These are phyloP conservation scores for Nakaseomyces nivariensis DNA, from an alignment of 1,139 yeast genomes.

Conservation along the genomic window DNA sequence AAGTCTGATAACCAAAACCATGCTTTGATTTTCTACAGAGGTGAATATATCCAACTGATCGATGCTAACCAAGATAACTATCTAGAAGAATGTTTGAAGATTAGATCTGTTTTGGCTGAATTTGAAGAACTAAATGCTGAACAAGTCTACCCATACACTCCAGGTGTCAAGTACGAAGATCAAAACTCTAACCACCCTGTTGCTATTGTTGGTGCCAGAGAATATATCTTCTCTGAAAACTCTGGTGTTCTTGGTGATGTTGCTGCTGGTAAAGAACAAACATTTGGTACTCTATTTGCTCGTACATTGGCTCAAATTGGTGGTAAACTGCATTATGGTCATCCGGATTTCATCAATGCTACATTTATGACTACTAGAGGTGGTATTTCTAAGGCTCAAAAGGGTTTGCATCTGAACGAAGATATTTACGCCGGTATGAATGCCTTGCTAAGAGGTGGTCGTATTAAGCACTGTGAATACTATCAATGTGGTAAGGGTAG, in stretches of 20 bases:
- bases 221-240: conserved; percentile 96
- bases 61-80: conserved; percentile 99
- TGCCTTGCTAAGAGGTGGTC: conserved; percentile 95
- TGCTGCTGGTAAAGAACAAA: conserved; percentile 99
- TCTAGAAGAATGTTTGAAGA: conserved; percentile 95
- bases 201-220: conserved; percentile 98
- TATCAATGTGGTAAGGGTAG: conserved; percentile 99
- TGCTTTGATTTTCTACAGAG: conserved; percentile 93
- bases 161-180: conserved; percentile 39
- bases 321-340: conserved; percentile 98
- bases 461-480: conserved; percentile 98
- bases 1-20: conserved; percentile 98
- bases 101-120: conserved; percentile 94
- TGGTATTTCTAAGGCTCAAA: conserved; percentile 98
- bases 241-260: conserved; percentile 99
- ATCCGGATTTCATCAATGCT: conserved; percentile 96
- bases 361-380: conserved; percentile 96
- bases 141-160: conserved; percentile 72
- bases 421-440: conserved; percentile 99
- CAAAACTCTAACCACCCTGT: conserved; percentile 59
- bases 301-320: conserved; percentile 98
- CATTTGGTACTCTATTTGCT: conserved; percentile 96
- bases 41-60: conserved; percentile 94
- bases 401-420: conserved; percentile 96
- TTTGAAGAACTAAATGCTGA: conserved; percentile 91